Evolutionary conservation across 75 land plant genomes (phyloP), one percentile per base, ranked within the genome.

Genomic region (Pinus tabuliformis): DNA sequence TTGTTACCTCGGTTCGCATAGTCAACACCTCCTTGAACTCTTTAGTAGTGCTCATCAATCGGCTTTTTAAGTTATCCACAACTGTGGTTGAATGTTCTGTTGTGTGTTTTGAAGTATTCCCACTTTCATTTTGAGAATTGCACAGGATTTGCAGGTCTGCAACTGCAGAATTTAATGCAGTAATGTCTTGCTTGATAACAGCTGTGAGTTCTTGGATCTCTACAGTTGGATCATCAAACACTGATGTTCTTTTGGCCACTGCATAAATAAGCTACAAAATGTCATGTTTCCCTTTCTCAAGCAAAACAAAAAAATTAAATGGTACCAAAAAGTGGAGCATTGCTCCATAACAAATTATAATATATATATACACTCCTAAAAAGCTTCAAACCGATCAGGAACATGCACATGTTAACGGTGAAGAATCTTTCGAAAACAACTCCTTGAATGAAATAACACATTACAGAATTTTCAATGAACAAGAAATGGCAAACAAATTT

Each of bases 171-270:
- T 95, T 95, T 59, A 95, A 77, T 30, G 98, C 94, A 52, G 90
- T 91, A 56, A 95, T 95, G 77, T 95, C 98, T 76, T 95, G 93
- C 82, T 92, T 95, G 56, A 95, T 91, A n/a, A 95, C 92, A 57
- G 94, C 92, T 26, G 98, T 93, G 33, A 95, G 85, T 76, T 95
- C 98, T 73, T 95, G 98, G 56, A 95, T 95, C 86, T 95, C 98
- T 61, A 85, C 79, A n/a, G 98, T 93, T 73, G 98, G 97, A 73
- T 95, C 96, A 81, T 95, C 98, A 84, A 91, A 95, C 73, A 89
- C 87, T 45, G 93, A 90, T 63, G 91, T 93, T 75, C 91, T 84
- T 81, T 95, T 95, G 42, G 98, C 98, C 93, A 95, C 98, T 95
- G 83, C 79, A 86, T 9, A 72, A 28, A 75, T 33, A 42, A 58